These are phyloP conservation scores for Piper betle DNA, from an alignment of 164 flowering plant species.

Conservation along the genomic window DNA sequence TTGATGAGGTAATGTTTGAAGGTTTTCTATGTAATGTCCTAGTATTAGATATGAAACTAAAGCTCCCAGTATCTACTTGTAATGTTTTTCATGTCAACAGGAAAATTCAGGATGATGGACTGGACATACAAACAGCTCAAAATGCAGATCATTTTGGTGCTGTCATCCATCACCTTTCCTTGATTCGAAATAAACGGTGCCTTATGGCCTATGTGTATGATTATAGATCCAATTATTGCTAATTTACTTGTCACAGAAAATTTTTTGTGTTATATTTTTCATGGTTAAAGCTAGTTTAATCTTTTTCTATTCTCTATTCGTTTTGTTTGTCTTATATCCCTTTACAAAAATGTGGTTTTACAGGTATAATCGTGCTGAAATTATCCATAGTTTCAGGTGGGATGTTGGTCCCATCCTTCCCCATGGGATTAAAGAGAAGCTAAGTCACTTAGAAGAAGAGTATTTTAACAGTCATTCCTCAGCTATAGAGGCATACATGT, in stretches of 20 bases:
- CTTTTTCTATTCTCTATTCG: background rate
- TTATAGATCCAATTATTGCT: background rate
- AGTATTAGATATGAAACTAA: background rate
- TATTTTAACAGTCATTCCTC: conserved; percentile 74
- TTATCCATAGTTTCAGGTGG: conserved; percentile 67
- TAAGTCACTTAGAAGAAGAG: conserved; percentile 58
- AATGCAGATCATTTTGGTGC: too few species aligned
- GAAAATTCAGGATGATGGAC: conserved; percentile 77
- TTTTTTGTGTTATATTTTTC: background rate
- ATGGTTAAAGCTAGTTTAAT: background rate
- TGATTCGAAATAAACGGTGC: conserved; percentile 70
- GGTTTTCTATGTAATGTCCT: background rate
- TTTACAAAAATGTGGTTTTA: background rate
- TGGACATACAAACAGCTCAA: conserved; percentile 57
- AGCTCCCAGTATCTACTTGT: background rate
- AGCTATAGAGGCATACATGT: conserved; percentile 63
- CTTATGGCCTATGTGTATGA: conserved; percentile 63
- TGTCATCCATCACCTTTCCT: conserved; percentile 73
- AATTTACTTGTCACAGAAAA: background rate
- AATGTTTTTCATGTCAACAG: conserved; percentile 19
- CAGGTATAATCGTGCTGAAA: conserved; percentile 82
- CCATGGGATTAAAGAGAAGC: conserved; percentile 62
- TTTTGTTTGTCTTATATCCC: background rate
- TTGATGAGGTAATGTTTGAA: conserved; percentile 47
- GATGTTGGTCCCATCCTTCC: conserved; percentile 64